Conservation (phyloP, 805 yeast genomes). For the Nakazawaea ernobii region DNA sequence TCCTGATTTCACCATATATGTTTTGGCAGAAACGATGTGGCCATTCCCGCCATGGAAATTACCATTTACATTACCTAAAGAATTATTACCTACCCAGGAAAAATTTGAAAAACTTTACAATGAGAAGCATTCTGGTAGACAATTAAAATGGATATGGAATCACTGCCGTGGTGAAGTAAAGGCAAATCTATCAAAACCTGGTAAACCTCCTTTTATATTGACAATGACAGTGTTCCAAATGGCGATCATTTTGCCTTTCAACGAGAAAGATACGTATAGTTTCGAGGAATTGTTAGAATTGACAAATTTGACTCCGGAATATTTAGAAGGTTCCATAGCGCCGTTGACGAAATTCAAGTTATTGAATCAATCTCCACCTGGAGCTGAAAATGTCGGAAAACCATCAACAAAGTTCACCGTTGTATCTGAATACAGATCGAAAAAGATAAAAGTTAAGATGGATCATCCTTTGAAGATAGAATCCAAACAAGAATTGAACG, state of each 20-base stretch:
- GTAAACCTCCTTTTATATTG: slow-evolving; percentile 75
- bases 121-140: slow-evolving; percentile 77
- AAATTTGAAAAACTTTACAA: slow-evolving; percentile 66
- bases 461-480: slow-evolving; percentile 38
- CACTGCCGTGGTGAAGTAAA: slow-evolving; percentile 87
- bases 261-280: slow-evolving; percentile 57
- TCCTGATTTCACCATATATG: slow-evolving; percentile 62
- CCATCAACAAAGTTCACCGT: slow-evolving; percentile 61
- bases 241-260: slow-evolving; percentile 80
- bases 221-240: slow-evolving; percentile 83
- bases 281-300: slow-evolving; percentile 55
- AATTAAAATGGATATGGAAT: slow-evolving; percentile 94
- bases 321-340: slow-evolving; percentile 67
- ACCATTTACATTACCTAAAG: slow-evolving; percentile 60
- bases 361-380: slow-evolving; percentile 60
- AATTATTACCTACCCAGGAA: slow-evolving; percentile 57
- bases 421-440: slow-evolving; percentile 77
- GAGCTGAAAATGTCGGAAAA: slow-evolving; percentile 43
- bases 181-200: slow-evolving; percentile 77
- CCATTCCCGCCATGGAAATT: slow-evolving; percentile 51
- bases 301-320: slow-evolving; percentile 61
- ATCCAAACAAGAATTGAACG: slow-evolving; percentile 63
- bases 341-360: slow-evolving; percentile 79
- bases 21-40: slow-evolving; percentile 90
- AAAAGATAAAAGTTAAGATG: slow-evolving; percentile 79